Evolutionary conservation across 78 protist genomes (phyloP), one percentile per base, ranked within the genome.

Genomic region (Cavenderia fasciculata): DNA sequence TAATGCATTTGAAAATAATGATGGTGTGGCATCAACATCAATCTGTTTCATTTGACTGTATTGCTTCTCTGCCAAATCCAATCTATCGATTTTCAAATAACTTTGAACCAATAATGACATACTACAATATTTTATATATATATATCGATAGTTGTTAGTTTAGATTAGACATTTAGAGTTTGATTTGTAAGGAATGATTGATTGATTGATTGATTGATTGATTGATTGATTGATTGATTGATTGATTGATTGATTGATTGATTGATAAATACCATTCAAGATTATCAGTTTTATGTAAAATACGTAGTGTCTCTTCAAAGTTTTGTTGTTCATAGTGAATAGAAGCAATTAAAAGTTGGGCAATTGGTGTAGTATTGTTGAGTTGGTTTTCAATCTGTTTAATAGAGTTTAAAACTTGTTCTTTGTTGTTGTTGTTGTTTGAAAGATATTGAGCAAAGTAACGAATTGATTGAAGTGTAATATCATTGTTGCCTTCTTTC

Each of bases 81-180:
- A 66, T 73, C 93, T 63, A 69, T 87, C 86, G 14, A 87, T 87
- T 62, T 76, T 71, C 46, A 87, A 73, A 76, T 73, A 87, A n/a
- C 59, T 62, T 46, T 87, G 93, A 63, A 76, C 59, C 31, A 74
- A 63, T n/a, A 87, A 56, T 75, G 93, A 36, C 40, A 82, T 40
- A 25, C 89, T 79, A 51, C 29, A 70, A 10, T 6, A n/a, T 49
- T n/a, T n/a, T n/a, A n/a, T n/a, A n/a, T n/a, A n/a, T n/a, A n/a
- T n/a, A n/a, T n/a, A n/a, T n/a, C n/a, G n/a, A n/a, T n/a, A n/a
- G n/a, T n/a, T n/a, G n/a, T n/a, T n/a, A n/a, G n/a, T n/a, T n/a
- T n/a, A n/a, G n/a, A n/a, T n/a, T n/a, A n/a, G n/a, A n/a, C n/a
- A n/a, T n/a, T n/a, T n/a, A n/a, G n/a, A n/a, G n/a, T n/a, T n/a